Evolutionary conservation across 768 basidiomycete genomes (phyloP).

Genomic region (button mushroom (Agaricus bisporus)): DNA sequence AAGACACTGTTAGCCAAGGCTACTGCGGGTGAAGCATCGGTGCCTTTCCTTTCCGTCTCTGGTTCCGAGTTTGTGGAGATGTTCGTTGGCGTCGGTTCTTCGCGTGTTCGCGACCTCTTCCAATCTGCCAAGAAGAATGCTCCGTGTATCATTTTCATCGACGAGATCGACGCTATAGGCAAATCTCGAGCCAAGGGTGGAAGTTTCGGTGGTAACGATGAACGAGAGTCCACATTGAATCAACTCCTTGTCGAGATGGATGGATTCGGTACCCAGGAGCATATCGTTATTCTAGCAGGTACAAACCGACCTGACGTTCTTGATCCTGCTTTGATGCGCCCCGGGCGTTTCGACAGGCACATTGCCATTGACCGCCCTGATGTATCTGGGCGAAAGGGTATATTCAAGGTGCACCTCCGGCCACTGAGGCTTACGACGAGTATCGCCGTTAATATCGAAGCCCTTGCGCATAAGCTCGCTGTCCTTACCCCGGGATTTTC

Average conservation of each 20-base stretch:
- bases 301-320: slow-evolving; percentile 97
- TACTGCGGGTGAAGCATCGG: slow-evolving; percentile 95
- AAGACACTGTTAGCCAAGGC: slow-evolving; percentile 98
- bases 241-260: slow-evolving; percentile 99
- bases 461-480: slow-evolving; percentile 86
- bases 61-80: slow-evolving; percentile 99
- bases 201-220: slow-evolving; percentile 80
- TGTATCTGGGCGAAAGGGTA: slow-evolving; percentile 88
- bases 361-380: slow-evolving; percentile 95
- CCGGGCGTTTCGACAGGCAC: slow-evolving; percentile 96
- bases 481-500: slow-evolving; percentile 98
- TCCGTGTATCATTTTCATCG: slow-evolving; percentile 97
- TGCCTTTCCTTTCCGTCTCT: slow-evolving; percentile 97
- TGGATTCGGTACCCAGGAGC: slow-evolving; percentile 95
- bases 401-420: slow-evolving; percentile 86
- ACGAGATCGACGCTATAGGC: slow-evolving; percentile 99
- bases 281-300: slow-evolving; percentile 93
- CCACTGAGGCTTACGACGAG: slow-evolving; percentile 67
- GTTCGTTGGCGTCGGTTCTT: slow-evolving; percentile 99
- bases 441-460: slow-evolving; percentile 42
- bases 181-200: slow-evolving; percentile 87
- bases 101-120: slow-evolving; percentile 95
- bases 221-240: slow-evolving; percentile 95
- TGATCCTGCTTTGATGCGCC: slow-evolving; percentile 91
- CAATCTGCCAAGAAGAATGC: slow-evolving; percentile 97